Conservation (phyloP, 805 yeast species). For the Lachancea fermentati region DNA sequence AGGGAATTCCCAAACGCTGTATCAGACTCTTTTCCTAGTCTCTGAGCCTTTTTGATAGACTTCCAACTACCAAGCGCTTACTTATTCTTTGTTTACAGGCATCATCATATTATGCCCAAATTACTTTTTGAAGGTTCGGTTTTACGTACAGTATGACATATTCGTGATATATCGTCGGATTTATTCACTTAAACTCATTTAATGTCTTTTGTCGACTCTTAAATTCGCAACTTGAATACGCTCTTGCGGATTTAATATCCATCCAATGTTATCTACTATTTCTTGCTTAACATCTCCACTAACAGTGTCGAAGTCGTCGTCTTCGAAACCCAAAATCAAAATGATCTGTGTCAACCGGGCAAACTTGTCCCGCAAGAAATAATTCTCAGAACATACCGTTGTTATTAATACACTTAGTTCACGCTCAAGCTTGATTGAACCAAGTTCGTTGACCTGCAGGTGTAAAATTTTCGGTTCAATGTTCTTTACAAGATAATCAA, state of each 20-base stretch:
- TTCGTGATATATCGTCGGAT: too few relatives aligned
- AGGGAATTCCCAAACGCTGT: too few relatives aligned
- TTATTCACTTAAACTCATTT: too few relatives aligned
- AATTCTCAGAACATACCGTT: slow-evolving; percentile 66
- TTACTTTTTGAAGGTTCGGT: too few relatives aligned
- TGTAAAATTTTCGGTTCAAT: slow-evolving; percentile 66
- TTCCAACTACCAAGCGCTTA: too few relatives aligned
- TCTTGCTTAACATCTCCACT: slow-evolving; percentile 36
- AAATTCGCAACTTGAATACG: slow-evolving; percentile 55
- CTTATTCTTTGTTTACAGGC: too few relatives aligned
- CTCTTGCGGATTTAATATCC: slow-evolving; percentile 79
- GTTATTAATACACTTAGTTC: slow-evolving; percentile 71
- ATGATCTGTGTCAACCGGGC: slow-evolving; percentile 79
- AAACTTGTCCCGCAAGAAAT: slow-evolving; percentile 71
- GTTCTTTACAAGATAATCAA: slow-evolving; percentile 47
- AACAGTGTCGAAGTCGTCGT: slow-evolving; percentile 41
- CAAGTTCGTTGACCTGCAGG: slow-evolving; percentile 71
- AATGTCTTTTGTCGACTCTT: slow-evolving; percentile 38
- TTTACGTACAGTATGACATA: too few relatives aligned
- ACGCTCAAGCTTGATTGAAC: slow-evolving; percentile 76
- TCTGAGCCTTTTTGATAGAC: too few relatives aligned
- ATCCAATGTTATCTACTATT: slow-evolving; percentile 40
- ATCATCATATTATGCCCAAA: too few relatives aligned
- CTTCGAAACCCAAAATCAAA: slow-evolving; percentile 76
- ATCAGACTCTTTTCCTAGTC: too few relatives aligned